Conservation (phyloP, 495 filamentous ascomycete species). For the Poronia punctata region DNA sequence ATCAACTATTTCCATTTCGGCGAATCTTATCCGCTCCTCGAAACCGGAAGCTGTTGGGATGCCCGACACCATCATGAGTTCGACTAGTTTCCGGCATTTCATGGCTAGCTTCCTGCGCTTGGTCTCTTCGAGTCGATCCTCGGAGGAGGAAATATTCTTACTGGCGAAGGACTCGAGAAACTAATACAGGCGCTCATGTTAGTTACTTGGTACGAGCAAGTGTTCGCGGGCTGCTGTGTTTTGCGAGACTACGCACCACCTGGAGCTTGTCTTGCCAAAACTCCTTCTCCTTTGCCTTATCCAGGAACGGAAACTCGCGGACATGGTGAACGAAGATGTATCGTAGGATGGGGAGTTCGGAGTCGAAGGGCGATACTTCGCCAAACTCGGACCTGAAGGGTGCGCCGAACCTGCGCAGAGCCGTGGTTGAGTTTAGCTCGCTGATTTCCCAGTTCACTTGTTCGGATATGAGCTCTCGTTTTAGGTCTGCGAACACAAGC, state of each 20-base stretch:
- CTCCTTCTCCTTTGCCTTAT: conserved; percentile 93
- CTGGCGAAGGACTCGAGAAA: conserved; percentile 97
- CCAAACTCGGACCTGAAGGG: conserved; percentile 89
- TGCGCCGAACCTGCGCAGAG: conserved; percentile 88
- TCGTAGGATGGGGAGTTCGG: conserved; percentile 84
- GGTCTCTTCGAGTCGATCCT: conserved; percentile 91
- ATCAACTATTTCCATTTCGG: conserved; percentile 93
- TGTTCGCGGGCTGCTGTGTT: background rate
- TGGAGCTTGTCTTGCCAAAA: conserved; percentile 99
- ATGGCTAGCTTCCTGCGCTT: conserved; percentile 86
- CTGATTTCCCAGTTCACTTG: conserved; percentile 84
- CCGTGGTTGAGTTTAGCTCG: conserved; percentile 89
- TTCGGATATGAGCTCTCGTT: conserved; percentile 85
- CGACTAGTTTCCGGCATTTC: conserved; percentile 91
- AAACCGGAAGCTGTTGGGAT: conserved; percentile 94
- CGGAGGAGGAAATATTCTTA: conserved; percentile 93
- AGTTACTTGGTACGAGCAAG: conserved; percentile 18
- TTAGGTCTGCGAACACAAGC: conserved; percentile 62
- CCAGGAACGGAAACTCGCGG: conserved; percentile 93
- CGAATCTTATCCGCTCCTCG: conserved; percentile 91
- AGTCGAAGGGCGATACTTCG: conserved; percentile 88
- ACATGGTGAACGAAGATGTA: conserved; percentile 99
- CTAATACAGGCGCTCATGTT: conserved; percentile 34
- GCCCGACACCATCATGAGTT: conserved; percentile 98
- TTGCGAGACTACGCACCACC: conserved; percentile 59